Evolutionary conservation across 257 asterid genomes (phyloP), one percentile per base, ranked within the genome.

Genomic region (Thymus quinquecostatus): DNA sequence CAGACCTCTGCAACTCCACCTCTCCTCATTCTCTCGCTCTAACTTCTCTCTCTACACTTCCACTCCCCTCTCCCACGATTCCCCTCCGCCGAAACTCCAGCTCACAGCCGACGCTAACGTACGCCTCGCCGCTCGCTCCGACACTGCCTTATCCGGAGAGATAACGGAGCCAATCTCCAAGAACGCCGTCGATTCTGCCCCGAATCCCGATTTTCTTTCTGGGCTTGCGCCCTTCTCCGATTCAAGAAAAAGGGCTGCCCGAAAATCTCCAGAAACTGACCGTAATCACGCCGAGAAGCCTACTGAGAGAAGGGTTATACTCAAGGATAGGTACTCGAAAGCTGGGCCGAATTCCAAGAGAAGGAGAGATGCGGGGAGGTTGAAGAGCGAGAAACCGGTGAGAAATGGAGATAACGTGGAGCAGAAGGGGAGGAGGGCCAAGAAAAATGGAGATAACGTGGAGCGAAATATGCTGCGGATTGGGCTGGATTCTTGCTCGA

Each of bases 401-500:
- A 74, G 63, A 58, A 36, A 36, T 36, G 40, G 40, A 36, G 40
- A 41, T 71, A 73, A 41, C 56, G 73, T 56, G 73, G 78, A 74
- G 68, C 73, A 73, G 68, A 78, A 38, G 71, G 84, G 62, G 69
- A 85, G 75, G 61, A 68, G 80, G 68, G 64, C 69, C 12, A 88
- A 77, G 82, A 92, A 86, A 77, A 51, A 34, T 27, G 85, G 79
- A 78, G 80, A 27, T 51, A 87, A 83, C 34, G 47, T 78, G 2
- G 87, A 82, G 2, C 87, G 57, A 60, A 45, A 11, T 55, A 75
- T 65, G 29, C 48, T 92, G 73, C 83, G 89, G 81, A 41, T 84
- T 66, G 96, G 96, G 28, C 76, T 89, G 66, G 96, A 89, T 66
- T 73, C 78, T 79, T 92, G 96, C 81, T 92, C 98, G 14, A 92